Base-by-base conservation (phyloP, 1,284 basidiomycete genomes). In the Schizophyllum commune region DNA sequence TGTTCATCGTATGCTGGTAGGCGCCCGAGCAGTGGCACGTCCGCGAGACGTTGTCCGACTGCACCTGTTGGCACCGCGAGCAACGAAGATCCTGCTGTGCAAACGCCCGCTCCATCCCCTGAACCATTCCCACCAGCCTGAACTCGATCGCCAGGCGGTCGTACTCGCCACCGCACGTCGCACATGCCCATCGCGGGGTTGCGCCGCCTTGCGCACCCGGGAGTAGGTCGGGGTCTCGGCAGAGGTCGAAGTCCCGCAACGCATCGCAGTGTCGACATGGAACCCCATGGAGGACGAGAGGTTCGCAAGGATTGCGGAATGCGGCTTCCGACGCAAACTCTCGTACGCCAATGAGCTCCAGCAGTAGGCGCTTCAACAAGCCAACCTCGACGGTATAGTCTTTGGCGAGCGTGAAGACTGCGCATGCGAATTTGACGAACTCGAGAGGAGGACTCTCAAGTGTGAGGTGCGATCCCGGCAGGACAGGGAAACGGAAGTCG, bases 241-340 rank as follows among this genome's bases (percentile, higher is more conserved):
- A 97, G 66, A 98, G 89, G 72, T 99, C 96, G 66, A 99, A 91
- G 72, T 96, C 94, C 19, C 92, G 86, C 63, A 96, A 83, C 21
- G 83, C 79, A 73, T 96, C 96, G 76, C 97, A 99, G 69, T 90
- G 86, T 59, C 83, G 85, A 73, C 97, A 99, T 27, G 96, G 91
- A 27, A 98, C 91, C 71, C 93, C 92, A 22, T 88, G 82, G 27
- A 98, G 75, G 66, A 90, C 89, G 64, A 98, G 84, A 2, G 94
- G 88, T 69, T 97, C 91, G 76, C 96, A 98, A 0, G 96, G 96
- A 70, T 98, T 96, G 61, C 85, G 84, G 79, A 96, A 98, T 0
- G 81, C 73, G 1, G 94, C 94, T 57, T 94, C 91, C 52, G 76
- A 77, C 13, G 92, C 86, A 72, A 98, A 98, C 71, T 98, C 95